Conservation (phyloP, 441 rosid species). For the Hura crepitans region DNA sequence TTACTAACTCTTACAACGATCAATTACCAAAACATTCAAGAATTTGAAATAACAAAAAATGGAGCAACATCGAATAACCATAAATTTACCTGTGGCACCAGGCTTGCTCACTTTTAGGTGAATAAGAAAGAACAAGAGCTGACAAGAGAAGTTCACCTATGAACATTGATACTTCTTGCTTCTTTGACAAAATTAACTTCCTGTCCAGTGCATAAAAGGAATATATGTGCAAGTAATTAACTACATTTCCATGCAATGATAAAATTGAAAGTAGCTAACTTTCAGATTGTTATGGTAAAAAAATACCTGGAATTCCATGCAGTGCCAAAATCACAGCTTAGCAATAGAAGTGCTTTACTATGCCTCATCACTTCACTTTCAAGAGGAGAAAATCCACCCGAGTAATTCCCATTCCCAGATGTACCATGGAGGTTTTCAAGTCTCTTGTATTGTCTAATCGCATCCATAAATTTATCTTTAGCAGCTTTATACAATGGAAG, state of each 20-base stretch:
- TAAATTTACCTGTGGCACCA: constrained; percentile 78
- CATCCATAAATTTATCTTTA: constrained; percentile 46
- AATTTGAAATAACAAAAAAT: background rate
- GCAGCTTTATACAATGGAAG: constrained; percentile 57
- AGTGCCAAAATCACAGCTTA: constrained; percentile 77
- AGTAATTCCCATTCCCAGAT: constrained; percentile 17
- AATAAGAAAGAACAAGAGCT: constrained; percentile 69
- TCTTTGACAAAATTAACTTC: constrained; percentile 55
- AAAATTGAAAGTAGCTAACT: background rate
- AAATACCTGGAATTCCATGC: constrained; percentile 90
- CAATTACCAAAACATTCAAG: background rate
- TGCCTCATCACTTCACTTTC: constrained; percentile 63
- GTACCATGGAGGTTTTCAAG: constrained; percentile 14
- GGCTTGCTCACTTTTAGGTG: constrained; percentile 87
- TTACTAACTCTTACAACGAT: background rate
- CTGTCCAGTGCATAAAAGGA: constrained; percentile 36
- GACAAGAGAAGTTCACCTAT: constrained; percentile 73
- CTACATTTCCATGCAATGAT: background rate
- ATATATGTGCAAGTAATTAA: constrained; percentile 10
- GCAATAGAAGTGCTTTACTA: constrained; percentile 65
- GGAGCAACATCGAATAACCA: constrained; percentile 1
- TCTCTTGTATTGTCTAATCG: constrained; percentile 36
- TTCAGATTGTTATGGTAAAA: background rate
- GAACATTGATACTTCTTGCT: constrained; percentile 41
- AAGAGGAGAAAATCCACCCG: constrained; percentile 23